phyloP scores from a whole-genome alignment of 495 filamentous ascomycete species.

The Aspergillus kassunensis region DNA sequence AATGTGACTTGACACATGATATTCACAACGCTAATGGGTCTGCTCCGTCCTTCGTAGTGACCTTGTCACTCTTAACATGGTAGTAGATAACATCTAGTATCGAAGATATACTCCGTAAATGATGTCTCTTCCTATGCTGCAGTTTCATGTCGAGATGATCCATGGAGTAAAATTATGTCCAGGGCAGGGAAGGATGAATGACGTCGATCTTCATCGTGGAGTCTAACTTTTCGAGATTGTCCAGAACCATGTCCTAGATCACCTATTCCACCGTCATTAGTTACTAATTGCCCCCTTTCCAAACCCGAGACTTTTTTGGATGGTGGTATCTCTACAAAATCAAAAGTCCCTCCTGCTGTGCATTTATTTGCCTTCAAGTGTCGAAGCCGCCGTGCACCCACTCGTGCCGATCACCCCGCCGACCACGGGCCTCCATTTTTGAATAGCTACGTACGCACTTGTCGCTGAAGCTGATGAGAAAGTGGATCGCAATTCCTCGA shows the following conservation, averaged over 20 bases:
- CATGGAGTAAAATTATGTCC: neutral
- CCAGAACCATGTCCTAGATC: constrained; percentile 1
- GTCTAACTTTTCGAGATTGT: neutral
- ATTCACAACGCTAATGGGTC: neutral
- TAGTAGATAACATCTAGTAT: no score
- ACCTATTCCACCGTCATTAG: constrained; percentile 1
- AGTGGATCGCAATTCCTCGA: neutral
- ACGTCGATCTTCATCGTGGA: constrained; percentile 1
- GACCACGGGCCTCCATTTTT: neutral
- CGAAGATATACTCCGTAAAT: no score
- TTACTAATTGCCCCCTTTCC: neutral
- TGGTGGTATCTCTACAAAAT: neutral
- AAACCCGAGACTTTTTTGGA: neutral
- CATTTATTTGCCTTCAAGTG: neutral
- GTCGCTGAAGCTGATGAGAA: neutral
- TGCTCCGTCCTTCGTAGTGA: neutral
- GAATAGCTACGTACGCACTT: neutral
- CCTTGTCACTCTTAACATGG: no score
- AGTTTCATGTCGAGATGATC: no score
- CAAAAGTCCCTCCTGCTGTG: neutral
- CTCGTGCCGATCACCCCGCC: neutral
- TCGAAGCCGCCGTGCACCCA: no score
- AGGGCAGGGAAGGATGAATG: neutral
- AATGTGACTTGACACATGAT: constrained; percentile 7
- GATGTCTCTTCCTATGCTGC: no score